These are phyloP conservation scores for Pinus albicaulis DNA, from an alignment of 75 land plant genomes.

Conservation along the genomic window DNA sequence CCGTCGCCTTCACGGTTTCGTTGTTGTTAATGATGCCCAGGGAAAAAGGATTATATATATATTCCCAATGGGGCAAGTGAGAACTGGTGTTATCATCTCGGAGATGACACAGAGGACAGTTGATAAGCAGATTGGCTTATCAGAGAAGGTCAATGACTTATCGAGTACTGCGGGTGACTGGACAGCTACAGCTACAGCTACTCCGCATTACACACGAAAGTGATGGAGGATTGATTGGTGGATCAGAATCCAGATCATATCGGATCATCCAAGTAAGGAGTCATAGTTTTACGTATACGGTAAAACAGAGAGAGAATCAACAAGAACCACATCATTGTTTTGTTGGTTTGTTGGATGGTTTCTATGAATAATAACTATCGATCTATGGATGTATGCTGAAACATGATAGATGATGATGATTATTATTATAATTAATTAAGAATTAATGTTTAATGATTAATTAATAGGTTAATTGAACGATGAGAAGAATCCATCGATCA, in stretches of 20 bases:
- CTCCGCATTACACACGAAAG: slow-evolving; percentile 4
- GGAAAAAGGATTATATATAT: too few relatives aligned
- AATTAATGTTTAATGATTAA: too few relatives aligned
- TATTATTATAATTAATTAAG: too few relatives aligned
- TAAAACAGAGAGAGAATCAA: neutral
- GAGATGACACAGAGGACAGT: slow-evolving; percentile 3
- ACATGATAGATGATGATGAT: too few relatives aligned
- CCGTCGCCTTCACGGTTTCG: too few relatives aligned
- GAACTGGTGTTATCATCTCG: neutral
- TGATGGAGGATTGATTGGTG: neutral
- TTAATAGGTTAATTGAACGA: neutral
- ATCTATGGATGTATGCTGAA: too few relatives aligned
- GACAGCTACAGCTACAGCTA: slow-evolving; percentile 4
- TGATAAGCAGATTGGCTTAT: neutral
- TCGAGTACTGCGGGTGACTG: neutral
- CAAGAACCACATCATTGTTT: too few relatives aligned
- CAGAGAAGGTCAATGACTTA: neutral
- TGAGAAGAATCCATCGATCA: neutral
- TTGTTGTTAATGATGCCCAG: too few relatives aligned
- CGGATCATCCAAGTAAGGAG: neutral
- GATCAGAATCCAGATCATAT: neutral
- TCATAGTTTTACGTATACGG: neutral
- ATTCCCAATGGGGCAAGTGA: too few relatives aligned
- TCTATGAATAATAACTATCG: too few relatives aligned
- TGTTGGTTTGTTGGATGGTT: too few relatives aligned